Base-by-base conservation (phyloP, 345 rosid species). In the Limnanthes douglasii region DNA sequence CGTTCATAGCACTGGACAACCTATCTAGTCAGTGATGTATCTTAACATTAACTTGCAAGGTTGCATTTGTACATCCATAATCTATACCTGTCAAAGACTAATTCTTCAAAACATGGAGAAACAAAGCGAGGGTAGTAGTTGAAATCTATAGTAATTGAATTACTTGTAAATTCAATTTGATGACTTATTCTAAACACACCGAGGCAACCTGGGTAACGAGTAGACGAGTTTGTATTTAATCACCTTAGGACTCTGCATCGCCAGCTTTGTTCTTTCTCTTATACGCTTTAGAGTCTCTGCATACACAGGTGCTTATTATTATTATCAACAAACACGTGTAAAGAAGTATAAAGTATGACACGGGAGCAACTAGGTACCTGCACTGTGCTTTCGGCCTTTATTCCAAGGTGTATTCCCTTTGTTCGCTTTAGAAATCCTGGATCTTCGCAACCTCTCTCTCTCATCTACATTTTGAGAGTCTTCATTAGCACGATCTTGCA, bases 211-310 rank as follows among this genome's bases (percentile, higher is more conserved):
- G n/a, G n/a, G n/a, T n/a, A n/a, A n/a, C n/a, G n/a, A n/a, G n/a
- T n/a, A n/a, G n/a, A n/a, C n/a, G n/a, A n/a, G n/a, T n/a, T n/a
- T n/a, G n/a, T n/a, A n/a, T n/a, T n/a, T n/a, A 95, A 69, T 88
- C 95, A 88, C 97, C 97, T 88, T 79, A 61, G 95, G 95, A 70
- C 79, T 43, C 80, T 83, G 97, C 97, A 88, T 88, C 37, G 95
- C 97, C 38, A 88, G 56, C 75, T 38, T 69, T 48, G 97, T 88
- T 59, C 83, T 64, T 56, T 88, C 97, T 52, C 62, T 66, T 48
- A 88, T 88, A 60, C 65, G 72, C 39, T 64, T 75, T 51, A 66
- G 55, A 27, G 95, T 88, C 64, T 88, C 97, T 88, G 76, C 61
- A 61, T 18, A 57, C n/a, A n/a, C n/a, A 39, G 15, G 7, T n/a